These are phyloP conservation scores for Ceratobasidium sp. DNA, from an alignment of 1,284 basidiomycete genomes.

Conservation along the genomic window DNA sequence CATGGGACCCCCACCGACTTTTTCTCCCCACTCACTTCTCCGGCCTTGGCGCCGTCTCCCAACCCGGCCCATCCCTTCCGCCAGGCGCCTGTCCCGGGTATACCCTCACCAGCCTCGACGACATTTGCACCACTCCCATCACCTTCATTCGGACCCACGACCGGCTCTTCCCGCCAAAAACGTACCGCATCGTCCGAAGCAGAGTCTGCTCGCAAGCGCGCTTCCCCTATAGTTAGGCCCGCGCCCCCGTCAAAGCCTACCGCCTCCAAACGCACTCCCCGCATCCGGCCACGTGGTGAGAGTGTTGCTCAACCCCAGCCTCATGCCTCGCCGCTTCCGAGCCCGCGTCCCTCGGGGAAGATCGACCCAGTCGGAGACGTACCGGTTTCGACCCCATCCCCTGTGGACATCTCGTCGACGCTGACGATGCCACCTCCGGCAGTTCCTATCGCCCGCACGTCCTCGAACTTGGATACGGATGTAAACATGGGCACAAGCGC, in stretches of 20 bases:
- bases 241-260: conserved; percentile 29
- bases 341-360: conserved; percentile 37
- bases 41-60: conserved; percentile 63
- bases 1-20: conserved; percentile 60
- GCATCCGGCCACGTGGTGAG: conserved; percentile 42
- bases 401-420: conserved; percentile 72
- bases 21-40: conserved; percentile 70
- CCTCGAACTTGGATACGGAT: conserved; percentile 48
- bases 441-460: conserved; percentile 57
- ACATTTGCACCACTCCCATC: conserved; percentile 51
- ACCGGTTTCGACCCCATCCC: conserved; percentile 75
- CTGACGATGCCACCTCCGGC: conserved; percentile 83
- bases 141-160: conserved; percentile 44
- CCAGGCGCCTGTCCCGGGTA: conserved; percentile 50
- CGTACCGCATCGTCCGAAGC: conserved; percentile 30
- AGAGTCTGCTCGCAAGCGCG: conserved; percentile 56
- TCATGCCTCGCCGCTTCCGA: conserved; percentile 37
- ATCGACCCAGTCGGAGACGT: conserved; percentile 40
- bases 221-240: conserved; percentile 45
- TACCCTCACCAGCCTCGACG: conserved; percentile 55
- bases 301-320: conserved; percentile 40
- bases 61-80: conserved; percentile 53
- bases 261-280: conserved; percentile 54
- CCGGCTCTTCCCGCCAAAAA: conserved; percentile 51
- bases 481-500: conserved; percentile 36